These are phyloP conservation scores for Bryoerythrophyllum caledonicum DNA, from an alignment of 225 moss, liverwort and hornwort genomes.

Conservation along the genomic window DNA sequence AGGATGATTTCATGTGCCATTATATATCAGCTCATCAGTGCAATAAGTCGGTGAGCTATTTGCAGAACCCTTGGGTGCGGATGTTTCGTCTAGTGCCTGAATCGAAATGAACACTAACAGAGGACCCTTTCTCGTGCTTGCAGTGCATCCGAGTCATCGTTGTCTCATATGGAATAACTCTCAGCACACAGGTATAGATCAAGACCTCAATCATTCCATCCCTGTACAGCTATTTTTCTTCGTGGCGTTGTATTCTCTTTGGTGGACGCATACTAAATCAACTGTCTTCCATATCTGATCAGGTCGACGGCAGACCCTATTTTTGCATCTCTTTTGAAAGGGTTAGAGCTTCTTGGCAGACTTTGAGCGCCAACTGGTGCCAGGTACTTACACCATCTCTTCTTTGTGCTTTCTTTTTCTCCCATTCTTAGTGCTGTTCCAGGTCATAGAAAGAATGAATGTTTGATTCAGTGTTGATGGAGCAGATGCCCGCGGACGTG, in stretches of 20 bases:
- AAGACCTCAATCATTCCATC: not conserved
- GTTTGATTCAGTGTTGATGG: constrained; percentile 20
- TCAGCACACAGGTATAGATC: constrained; percentile 5
- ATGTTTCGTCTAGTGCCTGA: not conserved
- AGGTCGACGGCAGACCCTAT: constrained; percentile 19
- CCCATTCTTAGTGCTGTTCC: not conserved
- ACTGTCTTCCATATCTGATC: constrained; percentile 12
- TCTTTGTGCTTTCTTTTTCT: not conserved
- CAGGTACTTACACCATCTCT: constrained; percentile 16
- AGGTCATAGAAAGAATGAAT: not conserved
- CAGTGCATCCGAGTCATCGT: constrained; percentile 30
- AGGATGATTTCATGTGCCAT: not conserved
- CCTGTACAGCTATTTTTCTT: not conserved
- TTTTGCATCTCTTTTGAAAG: constrained; percentile 23
- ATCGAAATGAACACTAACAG: not conserved
- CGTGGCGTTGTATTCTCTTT: not conserved
- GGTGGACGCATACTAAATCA: not conserved
- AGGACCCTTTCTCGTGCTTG: constrained; percentile 18
- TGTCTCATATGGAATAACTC: constrained; percentile 19
- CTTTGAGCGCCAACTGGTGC: not conserved
- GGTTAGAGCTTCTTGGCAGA: constrained; percentile 19
- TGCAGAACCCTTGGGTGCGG: not conserved
- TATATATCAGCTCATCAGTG: not conserved
- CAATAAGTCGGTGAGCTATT: not conserved
- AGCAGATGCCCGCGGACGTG: not conserved